Percentiles rank a stretch among this genome's conserved stretches.
phyloP scores from a whole-genome alignment of 345 rosid genomes.

The Aquilaria yunnanensis region DNA sequence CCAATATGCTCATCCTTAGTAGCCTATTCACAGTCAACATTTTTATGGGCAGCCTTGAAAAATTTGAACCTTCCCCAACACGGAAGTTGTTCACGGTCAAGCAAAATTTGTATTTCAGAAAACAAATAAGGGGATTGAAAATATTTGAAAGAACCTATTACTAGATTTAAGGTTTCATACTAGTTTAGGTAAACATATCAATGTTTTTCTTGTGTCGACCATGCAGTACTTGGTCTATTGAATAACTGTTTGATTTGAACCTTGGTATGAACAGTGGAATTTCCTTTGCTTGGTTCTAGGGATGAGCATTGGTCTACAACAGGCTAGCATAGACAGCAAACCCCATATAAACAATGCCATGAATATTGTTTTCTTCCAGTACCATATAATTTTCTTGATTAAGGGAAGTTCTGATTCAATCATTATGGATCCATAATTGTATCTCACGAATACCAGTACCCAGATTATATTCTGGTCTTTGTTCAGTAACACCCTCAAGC shows the following conservation, averaged over 20 bases:
- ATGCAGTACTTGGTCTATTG: too few species aligned
- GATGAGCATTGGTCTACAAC: slow-evolving; percentile 48
- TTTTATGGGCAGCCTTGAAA: slow-evolving; percentile 67
- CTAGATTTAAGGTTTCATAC: too few species aligned
- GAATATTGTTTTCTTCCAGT: slow-evolving; percentile 66
- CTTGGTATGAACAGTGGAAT: too few species aligned
- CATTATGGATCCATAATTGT: slow-evolving; percentile 45
- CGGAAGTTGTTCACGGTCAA: slow-evolving; percentile 48
- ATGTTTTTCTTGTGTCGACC: too few species aligned
- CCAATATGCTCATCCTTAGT: slow-evolving; percentile 55
- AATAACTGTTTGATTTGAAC: too few species aligned
- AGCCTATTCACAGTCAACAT: slow-evolving; percentile 62
- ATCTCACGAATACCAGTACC: slow-evolving; percentile 82
- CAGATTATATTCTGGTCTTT: slow-evolving; percentile 54
- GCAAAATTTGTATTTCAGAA: not conserved
- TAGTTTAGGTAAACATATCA: too few species aligned
- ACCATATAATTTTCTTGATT: slow-evolving; percentile 48
- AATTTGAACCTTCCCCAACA: slow-evolving; percentile 65
- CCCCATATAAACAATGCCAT: slow-evolving; percentile 34
- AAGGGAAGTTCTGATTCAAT: slow-evolving; percentile 57
- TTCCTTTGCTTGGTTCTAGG: slow-evolving; percentile 39
- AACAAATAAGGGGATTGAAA: too few species aligned
- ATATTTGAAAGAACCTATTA: too few species aligned
- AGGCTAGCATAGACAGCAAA: slow-evolving; percentile 40
- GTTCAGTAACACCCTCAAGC: slow-evolving; percentile 53